Base-by-base conservation (phyloP, 202 grass and related monocot species). In the Cymbopogon flexuosus region DNA sequence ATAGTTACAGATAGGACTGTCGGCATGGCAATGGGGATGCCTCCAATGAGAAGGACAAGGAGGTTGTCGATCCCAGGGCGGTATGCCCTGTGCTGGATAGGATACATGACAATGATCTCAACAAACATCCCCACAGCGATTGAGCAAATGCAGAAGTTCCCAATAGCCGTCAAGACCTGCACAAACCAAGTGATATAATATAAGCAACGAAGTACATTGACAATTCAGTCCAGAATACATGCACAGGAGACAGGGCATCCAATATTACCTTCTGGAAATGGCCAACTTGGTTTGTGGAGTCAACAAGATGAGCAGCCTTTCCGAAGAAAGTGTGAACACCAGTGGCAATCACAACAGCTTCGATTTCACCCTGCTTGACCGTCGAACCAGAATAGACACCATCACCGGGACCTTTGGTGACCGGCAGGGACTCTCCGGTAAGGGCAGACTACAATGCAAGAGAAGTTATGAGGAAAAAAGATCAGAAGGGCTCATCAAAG, bases 11-110 rank as follows among this genome's bases (percentile, higher is more conserved):
- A 97, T 39, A 97, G 64, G 40, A 97, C 94, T 0, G 94, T 97
- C 4, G 94, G 94, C 94, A 94, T 97, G 51, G 94, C 94, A 73
- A 97, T 97, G 12, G 94, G 94, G 75, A 97, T 97, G 70, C 94
- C 94, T 36, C 94, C 94, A 87, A 97, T 97, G 60, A 97, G 94
- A 81, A 97, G 90, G 37, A 97, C 95, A 58, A 97, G 76, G 39
- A 93, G 90, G 63, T 97, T 97, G 86, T 97, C 95, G 34, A 97
- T 97, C 39, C 94, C 92, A 22, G 90, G 86, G 12, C 95, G 91
- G 60, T 97, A 97, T 10, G 46, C 78, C 68, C 95, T 84, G 33
- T 88, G 81, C 61, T 97, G 95, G 62, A 94, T 89, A 19, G 90
- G 89, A 24, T 94, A 97, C 95, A 97, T 94, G 18, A 97, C 90